Base-by-base conservation (phyloP, 2,329 filamentous ascomycete genomes). In the Cladophialophora exuberans region DNA sequence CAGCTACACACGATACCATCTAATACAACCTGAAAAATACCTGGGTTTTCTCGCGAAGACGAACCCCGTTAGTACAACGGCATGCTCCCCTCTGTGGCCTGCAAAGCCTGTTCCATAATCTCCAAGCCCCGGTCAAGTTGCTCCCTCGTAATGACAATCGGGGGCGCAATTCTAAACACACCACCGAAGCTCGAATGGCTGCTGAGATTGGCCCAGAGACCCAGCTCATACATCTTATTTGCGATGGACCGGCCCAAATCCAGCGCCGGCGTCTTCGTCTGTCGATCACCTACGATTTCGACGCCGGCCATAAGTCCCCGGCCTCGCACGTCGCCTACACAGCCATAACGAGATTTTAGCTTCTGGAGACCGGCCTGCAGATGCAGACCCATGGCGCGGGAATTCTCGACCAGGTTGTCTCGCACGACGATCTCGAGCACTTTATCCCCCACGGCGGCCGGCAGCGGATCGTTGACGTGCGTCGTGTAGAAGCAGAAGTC, bases 301-400 rank as follows among this genome's bases (percentile, higher is more conserved):
- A 84, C 69, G 2, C 82, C 83, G 0, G 76, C 75, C 74, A 85
- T 78, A 6, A 85, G 70, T 0, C 83, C 83, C 0, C 82, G 73
- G 0, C 82, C 82, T 7, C 83, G 76, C 0, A 86, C 77, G 62
- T 85, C 82, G 1, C 83, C 83, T 47, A 86, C 82, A 66, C 82
- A 86, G 25, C 75, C 78, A 63, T 83, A 85, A n/a, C 76, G 74
- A 17, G 68, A 64, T 62, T 78, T 74, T 15, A 83, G 69, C 25
- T 54, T 66, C 20, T 68, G 68, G n/a, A 83, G 74, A 1, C 76
- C 80, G 0, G 64, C 69, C 54, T 76, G 77, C 2, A 85, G 69
- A 18, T 76, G 66, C 2, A 68, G 56, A 1, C 82, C 82, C 4
- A 76, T 70, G 23, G 67, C 63, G 4, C 70, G 65, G 3, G 81